These are phyloP conservation scores for Arabidopsis arenosa DNA, from an alignment of 345 rosid genomes.

Conservation along the genomic window DNA sequence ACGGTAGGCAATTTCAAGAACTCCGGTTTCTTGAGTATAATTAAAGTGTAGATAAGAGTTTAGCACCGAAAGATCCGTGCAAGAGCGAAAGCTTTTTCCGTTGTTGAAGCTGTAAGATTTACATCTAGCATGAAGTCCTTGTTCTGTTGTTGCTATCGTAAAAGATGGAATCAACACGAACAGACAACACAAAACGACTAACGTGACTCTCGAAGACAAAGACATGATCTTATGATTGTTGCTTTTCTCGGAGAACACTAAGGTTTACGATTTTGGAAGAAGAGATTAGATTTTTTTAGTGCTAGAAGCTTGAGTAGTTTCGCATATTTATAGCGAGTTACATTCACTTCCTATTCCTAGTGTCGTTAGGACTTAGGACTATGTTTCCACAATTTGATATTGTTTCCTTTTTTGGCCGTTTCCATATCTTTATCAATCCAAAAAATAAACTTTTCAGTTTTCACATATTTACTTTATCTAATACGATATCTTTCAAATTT, in stretches of 20 bases:
- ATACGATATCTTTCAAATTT: neutral
- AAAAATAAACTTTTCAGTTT: neutral
- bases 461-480: neutral
- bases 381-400: neutral
- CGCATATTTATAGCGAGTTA: neutral
- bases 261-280: slow-evolving; percentile 14
- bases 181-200: neutral
- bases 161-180: neutral
- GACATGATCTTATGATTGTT: slow-evolving; percentile 13
- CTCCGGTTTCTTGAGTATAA: slow-evolving; percentile 43
- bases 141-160: slow-evolving; percentile 26
- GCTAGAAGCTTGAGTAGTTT: neutral
- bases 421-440: neutral
- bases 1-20: slow-evolving; percentile 63
- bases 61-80: slow-evolving; percentile 55
- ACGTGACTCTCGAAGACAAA: neutral
- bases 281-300: slow-evolving; percentile 1
- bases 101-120: slow-evolving; percentile 39
- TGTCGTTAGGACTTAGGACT: neutral
- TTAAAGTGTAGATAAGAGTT: slow-evolving; percentile 67
- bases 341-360: neutral
- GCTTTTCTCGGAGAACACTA: slow-evolving; percentile 7
- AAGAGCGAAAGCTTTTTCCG: slow-evolving; percentile 44
- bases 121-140: slow-evolving; percentile 40
- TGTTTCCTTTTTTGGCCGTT: neutral